Evolutionary conservation across 768 basidiomycete species (phyloP), one percentile per base, ranked within the genome.

Genomic region (Boletus vinaceobasis): DNA sequence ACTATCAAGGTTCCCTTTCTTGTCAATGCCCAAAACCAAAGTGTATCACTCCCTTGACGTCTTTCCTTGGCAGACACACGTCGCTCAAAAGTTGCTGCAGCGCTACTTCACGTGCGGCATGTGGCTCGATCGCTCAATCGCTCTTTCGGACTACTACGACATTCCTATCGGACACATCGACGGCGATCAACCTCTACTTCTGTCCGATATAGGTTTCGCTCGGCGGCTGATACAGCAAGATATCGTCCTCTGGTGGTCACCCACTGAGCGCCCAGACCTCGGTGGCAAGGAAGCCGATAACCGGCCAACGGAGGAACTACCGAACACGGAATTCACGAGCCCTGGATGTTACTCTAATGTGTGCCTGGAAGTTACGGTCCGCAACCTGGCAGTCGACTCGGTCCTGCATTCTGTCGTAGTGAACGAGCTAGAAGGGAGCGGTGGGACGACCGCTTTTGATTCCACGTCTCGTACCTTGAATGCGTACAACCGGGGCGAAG

Each of bases 221-320:
- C 85, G 96, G 38, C 84, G 90, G 39, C 73, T 98, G 50, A 75
- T 87, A 31, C 85, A 87, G 44, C 92, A 98, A 58, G 97, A 98
- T 64, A 85, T 91, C 65, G 77, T 98, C 4, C 76, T 99, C 4
- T 99, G 97, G 97, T 99, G 97, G 97, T 96, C 97, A 9, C 80
- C 88, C 2, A 83, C 87, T 4, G 85, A 91, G 31, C 81, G 82
- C 19, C 95, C 97, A 4, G 97, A 99, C 72, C 78, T 98, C 0
- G 97, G 97, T 33, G 97, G 97, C 4, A 81, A 87, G 47, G 94
- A 99, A 67, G 85, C 92, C 44, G 96, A 98, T 70, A 81, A 80
- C 50, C 79, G 87, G 43, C 82, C 85, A 1, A 73, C 79, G 1
- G 90, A 92, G 55, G 93, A 95, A 42, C 74, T 92, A 26, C 84